Evolutionary conservation across 176 grass and related monocot species (phyloP).

Genomic region (Aegilops umbellulata): DNA sequence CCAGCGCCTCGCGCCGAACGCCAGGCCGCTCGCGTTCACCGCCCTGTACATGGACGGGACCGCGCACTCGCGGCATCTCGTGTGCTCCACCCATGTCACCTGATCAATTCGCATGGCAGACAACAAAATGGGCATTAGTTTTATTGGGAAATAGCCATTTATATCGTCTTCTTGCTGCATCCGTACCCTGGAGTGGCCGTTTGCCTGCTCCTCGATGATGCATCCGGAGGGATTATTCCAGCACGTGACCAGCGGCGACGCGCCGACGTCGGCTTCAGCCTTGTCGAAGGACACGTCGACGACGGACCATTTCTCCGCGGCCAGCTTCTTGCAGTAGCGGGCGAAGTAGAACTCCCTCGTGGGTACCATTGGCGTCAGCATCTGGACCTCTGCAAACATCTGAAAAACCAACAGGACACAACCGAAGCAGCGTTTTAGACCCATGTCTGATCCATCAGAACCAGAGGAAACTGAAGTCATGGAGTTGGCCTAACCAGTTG

Average conservation of each 20-base stretch:
- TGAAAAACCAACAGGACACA: constrained; percentile 7
- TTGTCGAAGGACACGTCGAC: constrained; percentile 59
- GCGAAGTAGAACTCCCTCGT: constrained; percentile 69
- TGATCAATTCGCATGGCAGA: not conserved
- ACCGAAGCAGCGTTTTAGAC: not conserved
- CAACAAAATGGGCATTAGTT: not conserved
- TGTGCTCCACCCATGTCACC: constrained; percentile 69
- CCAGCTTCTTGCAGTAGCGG: constrained; percentile 63
- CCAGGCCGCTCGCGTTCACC: constrained; percentile 44
- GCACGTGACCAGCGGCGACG: constrained; percentile 28
- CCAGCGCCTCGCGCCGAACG: constrained; percentile 81
- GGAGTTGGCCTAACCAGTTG: constrained; percentile 56
- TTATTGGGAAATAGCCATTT: not conserved
- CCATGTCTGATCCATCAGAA: not conserved
- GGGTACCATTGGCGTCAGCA: constrained; percentile 66
- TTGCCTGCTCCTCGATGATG: constrained; percentile 61
- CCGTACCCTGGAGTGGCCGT: constrained; percentile 70
- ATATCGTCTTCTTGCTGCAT: not conserved
- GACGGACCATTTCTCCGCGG: constrained; percentile 52
- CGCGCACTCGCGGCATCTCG: constrained; percentile 42
- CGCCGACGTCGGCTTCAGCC: constrained; percentile 24
- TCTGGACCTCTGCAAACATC: constrained; percentile 83
- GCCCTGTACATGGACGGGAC: constrained; percentile 46
- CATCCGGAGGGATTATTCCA: constrained; percentile 68
- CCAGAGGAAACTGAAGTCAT: not conserved